Conservation (phyloP, 345 rosid genomes). For the Arabis hirsuta region DNA sequence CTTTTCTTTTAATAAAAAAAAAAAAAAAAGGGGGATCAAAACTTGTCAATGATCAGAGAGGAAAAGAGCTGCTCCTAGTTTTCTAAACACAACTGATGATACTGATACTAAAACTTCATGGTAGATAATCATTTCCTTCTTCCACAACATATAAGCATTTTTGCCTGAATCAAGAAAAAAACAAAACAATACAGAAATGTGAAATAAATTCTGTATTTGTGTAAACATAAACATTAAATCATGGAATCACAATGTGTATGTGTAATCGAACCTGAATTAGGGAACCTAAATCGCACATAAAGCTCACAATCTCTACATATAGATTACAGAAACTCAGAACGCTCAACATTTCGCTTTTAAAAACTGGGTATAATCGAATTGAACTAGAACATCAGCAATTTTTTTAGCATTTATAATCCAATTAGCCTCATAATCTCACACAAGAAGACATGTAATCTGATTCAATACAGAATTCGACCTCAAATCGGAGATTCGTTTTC, state of each 20-base stretch:
- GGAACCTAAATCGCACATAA: too few relatives aligned
- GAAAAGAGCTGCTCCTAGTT: not conserved
- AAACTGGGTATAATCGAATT: slow-evolving; percentile 15
- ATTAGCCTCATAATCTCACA: not conserved
- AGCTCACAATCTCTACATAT: not conserved
- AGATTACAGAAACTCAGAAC: not conserved
- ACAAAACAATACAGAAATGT: not conserved
- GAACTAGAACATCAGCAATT: not conserved
- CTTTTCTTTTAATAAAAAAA: slow-evolving; percentile 3
- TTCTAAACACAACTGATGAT: slow-evolving; percentile 5
- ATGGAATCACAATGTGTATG: too few relatives aligned
- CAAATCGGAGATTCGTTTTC: slow-evolving; percentile 34
- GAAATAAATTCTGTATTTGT: not conserved
- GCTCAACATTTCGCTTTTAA: not conserved
- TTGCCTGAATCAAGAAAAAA: slow-evolving; percentile 29
- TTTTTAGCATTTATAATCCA: not conserved
- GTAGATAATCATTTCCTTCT: slow-evolving; percentile 15
- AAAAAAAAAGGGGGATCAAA: slow-evolving; percentile 24
- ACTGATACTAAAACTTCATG: slow-evolving; percentile 23
- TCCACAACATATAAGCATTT: slow-evolving; percentile 16
- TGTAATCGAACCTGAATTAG: too few relatives aligned
- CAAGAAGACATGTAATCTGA: slow-evolving; percentile 1
- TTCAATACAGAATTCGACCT: slow-evolving; percentile 14
- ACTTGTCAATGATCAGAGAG: slow-evolving; percentile 9
- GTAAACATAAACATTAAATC: too few relatives aligned